Evolutionary conservation across 1,284 basidiomycete genomes (phyloP), one percentile per base, ranked within the genome.

Genomic region (Sporisorium exsertum): DNA sequence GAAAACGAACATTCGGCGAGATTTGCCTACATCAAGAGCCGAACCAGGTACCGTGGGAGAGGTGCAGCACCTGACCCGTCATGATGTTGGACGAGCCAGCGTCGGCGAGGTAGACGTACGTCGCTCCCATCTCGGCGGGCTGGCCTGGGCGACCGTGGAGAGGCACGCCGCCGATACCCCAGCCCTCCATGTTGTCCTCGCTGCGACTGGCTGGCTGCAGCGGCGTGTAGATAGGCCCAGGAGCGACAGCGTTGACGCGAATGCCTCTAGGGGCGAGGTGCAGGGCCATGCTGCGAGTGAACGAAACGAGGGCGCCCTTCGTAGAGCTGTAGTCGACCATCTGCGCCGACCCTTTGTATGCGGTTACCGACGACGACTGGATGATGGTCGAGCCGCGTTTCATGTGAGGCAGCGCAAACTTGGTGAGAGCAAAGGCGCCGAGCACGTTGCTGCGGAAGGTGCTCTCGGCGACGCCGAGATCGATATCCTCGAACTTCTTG

Each of bases 341-440:
- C 52, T 64, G 77, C 0, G 62, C 60, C 13, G 55, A 61, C 12
- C 87, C 87, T 68, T 88, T 88, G 86, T 90, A 90, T 3, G 90
- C 89, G 0, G 89, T 90, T 29, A 92, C 90, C 12, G 88, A 89
- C 7, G 89, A 88, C 9, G 89, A 89, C 84, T 91, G 91, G 87
- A 91, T 90, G 82, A 91, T 91, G 33, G 87, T 87, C 2, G 88
- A 86, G 3, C 91, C 90, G 40, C 89, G 87, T 74, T 89, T 88
- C 86, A 91, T 87, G 85, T 91, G 88, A 18, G 90, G 90, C 9
- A 90, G 78, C 6, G 90, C 88, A 63, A 86, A 80, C 60, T 84
- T 77, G 68, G 67, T 75, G 29, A 83, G 58, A 9, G 72, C 72
- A 62, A 80, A 75, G 9, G 63, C 63, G 40, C 72, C 79, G 2